A percentile compares a stretch with the other conserved stretches of the same genome.
These are phyloP conservation scores for Cantharellus anzutake DNA, from an alignment of 768 basidiomycete species.

Conservation along the genomic window DNA sequence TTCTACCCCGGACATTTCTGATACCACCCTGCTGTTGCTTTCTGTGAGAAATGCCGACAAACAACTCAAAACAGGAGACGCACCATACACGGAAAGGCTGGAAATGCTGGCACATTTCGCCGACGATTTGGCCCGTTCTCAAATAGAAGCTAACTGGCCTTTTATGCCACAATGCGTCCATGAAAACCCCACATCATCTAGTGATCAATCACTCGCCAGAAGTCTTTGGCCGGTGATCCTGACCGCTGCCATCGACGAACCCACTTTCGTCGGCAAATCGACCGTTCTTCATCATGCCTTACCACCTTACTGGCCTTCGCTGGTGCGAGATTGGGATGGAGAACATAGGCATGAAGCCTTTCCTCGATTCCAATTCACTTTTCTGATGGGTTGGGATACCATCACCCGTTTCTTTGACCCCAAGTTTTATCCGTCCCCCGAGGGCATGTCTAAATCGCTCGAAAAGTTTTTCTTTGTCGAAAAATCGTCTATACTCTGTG, in stretches of 20 bases:
- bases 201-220: not conserved
- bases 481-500: slow-evolving; percentile 46
- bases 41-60: slow-evolving; percentile 85
- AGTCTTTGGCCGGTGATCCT: slow-evolving; percentile 31
- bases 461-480: slow-evolving; percentile 38
- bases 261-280: slow-evolving; percentile 77
- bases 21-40: slow-evolving; percentile 39
- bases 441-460: slow-evolving; percentile 37
- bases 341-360: not conserved
- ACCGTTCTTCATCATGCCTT: slow-evolving; percentile 27
- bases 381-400: slow-evolving; percentile 72
- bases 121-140: slow-evolving; percentile 16
- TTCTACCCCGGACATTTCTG: slow-evolving; percentile 2
- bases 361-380: slow-evolving; percentile 40
- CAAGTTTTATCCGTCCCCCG: slow-evolving; percentile 42
- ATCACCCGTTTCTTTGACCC: slow-evolving; percentile 60
- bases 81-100: slow-evolving; percentile 54
- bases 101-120: slow-evolving; percentile 75
- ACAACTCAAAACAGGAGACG: slow-evolving; percentile 44
- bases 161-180: not conserved
- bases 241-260: slow-evolving; percentile 68
- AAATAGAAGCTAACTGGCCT: not conserved
- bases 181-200: slow-evolving; percentile 11
- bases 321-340: slow-evolving; percentile 13
- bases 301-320: slow-evolving; percentile 14